phyloP scores from a whole-genome alignment of 2,329 filamentous ascomycete species.

The Botrytis fabae region DNA sequence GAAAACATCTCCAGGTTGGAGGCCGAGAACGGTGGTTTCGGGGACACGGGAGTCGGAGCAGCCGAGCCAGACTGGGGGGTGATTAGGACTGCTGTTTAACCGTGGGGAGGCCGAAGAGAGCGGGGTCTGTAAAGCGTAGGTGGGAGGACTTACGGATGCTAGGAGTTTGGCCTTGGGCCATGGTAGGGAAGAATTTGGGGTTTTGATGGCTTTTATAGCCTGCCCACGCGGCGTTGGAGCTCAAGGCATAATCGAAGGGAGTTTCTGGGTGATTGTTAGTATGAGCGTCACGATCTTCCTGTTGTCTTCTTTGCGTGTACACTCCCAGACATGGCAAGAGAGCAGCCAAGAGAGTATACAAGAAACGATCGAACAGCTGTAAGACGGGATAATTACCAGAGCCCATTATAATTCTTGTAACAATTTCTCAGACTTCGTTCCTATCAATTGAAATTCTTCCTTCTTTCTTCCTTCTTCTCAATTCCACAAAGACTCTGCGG shows the following conservation, averaged over 20 bases:
- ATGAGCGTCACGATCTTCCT: not conserved
- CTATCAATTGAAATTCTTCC: not conserved
- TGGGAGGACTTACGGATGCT: slow-evolving; percentile 53
- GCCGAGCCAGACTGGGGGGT: slow-evolving; percentile 69
- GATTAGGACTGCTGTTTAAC: slow-evolving; percentile 18
- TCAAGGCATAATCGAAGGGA: slow-evolving; percentile 59
- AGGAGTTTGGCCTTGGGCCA: slow-evolving; percentile 67
- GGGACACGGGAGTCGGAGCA: slow-evolving; percentile 85
- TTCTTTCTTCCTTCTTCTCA: not conserved
- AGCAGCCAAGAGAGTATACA: not conserved
- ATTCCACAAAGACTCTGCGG: not conserved
- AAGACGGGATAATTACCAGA: slow-evolving; percentile 11
- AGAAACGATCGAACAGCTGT: not conserved
- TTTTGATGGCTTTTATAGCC: slow-evolving; percentile 63
- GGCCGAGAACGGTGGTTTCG: slow-evolving; percentile 76
- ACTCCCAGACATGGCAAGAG: not conserved
- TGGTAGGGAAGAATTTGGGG: slow-evolving; percentile 68
- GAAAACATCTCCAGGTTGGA: slow-evolving; percentile 82
- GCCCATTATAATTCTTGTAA: slow-evolving; percentile 12
- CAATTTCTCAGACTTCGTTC: not conserved
- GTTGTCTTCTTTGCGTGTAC: not conserved
- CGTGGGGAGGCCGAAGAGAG: not conserved
- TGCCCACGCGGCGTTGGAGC: slow-evolving; percentile 71
- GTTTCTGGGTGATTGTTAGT: slow-evolving; percentile 27
- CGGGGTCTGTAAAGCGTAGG: not conserved